Evolutionary conservation across 2,329 filamentous ascomycete genomes (phyloP).

Genomic region (Alternaria arborescens): DNA sequence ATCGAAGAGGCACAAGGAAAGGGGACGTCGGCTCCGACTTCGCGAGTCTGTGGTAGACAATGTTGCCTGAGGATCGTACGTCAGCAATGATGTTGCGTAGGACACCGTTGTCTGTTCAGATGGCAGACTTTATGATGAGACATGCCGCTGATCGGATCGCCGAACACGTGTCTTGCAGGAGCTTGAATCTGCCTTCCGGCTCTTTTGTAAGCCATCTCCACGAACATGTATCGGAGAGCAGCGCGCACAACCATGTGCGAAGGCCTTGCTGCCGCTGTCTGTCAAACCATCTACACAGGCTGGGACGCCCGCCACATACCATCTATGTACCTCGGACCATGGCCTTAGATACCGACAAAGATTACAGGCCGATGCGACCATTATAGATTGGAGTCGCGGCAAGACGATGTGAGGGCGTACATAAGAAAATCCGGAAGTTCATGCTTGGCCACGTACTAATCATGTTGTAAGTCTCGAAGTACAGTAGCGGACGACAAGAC

Average conservation of each 20-base stretch:
- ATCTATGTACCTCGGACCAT: neutral
- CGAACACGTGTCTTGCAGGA: slow-evolving; percentile 1
- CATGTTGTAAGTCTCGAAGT: neutral
- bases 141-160: neutral
- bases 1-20: slow-evolving; percentile 15
- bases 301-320: neutral
- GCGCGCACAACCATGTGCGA: neutral
- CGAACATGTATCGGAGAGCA: neutral
- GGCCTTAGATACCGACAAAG: neutral
- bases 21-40: slow-evolving; percentile 2
- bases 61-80: slow-evolving; percentile 1
- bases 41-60: slow-evolving; percentile 5
- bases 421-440: neutral
- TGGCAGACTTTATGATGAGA: neutral
- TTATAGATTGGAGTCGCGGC: neutral
- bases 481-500: neutral
- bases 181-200: slow-evolving; percentile 1
- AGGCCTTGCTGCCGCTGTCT: neutral
- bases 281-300: neutral
- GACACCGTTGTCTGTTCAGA: neutral
- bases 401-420: neutral
- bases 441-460: neutral
- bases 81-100: slow-evolving; percentile 6
- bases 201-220: neutral
- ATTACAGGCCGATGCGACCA: neutral